Evolutionary conservation across 169 alveolate species (phyloP).

Genomic region (Miamiensis avidus): DNA sequence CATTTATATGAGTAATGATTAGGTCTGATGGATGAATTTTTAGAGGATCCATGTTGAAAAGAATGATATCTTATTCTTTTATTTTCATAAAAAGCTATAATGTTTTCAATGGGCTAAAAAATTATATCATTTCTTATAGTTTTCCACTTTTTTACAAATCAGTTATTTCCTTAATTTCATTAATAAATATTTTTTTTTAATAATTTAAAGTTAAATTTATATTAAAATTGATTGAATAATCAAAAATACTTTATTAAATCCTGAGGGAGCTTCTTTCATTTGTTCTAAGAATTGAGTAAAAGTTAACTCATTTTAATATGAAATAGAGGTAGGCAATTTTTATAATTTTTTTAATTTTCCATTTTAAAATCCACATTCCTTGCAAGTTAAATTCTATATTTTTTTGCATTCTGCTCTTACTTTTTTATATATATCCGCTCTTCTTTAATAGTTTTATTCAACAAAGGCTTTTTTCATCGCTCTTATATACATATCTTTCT

Average conservation of each 20-base stretch:
- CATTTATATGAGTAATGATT: constrained; percentile 90
- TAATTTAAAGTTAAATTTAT: no score
- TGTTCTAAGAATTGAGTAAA: neutral
- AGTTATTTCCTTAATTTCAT: constrained; percentile 4
- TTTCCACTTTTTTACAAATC: constrained; percentile 55
- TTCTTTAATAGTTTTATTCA: constrained; percentile 24
- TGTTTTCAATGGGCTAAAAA: constrained; percentile 84
- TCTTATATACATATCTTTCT: constrained; percentile 58
- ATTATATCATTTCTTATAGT: constrained; percentile 84
- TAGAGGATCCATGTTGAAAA: constrained; percentile 86
- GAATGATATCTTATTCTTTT: constrained; percentile 89
- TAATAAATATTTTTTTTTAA: neutral
- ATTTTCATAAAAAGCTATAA: constrained; percentile 89
- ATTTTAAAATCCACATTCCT: constrained; percentile 70
- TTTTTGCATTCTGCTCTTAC: constrained; percentile 61
- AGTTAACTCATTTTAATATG: constrained; percentile 3
- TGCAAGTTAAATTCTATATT: constrained; percentile 53
- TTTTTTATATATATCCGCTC: constrained; percentile 37
- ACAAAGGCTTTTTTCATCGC: constrained; percentile 40
- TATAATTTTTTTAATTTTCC: constrained; percentile 78
- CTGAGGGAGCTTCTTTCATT: neutral
- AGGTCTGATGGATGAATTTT: constrained; percentile 90
- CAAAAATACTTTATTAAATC: no score
- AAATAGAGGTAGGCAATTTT: constrained; percentile 39
- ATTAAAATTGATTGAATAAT: no score